Conservation (phyloP, 2,329 filamentous ascomycete genomes). For the Zymoseptoria brevis region DNA sequence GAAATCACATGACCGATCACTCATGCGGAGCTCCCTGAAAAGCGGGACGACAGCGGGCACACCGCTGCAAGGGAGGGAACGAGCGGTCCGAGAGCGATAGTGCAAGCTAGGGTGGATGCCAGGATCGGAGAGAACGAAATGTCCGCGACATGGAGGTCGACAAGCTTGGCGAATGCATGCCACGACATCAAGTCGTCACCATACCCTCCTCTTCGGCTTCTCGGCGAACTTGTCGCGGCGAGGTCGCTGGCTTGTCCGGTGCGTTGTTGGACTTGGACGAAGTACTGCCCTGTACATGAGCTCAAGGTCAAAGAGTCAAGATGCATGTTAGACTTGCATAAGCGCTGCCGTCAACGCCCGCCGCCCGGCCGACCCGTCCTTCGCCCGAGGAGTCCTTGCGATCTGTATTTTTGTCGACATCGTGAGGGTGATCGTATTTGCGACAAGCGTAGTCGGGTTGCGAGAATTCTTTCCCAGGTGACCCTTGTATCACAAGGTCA, state of each 20-base stretch:
- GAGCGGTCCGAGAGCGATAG: background rate
- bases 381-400: background rate
- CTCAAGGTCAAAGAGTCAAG: background rate
- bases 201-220: background rate
- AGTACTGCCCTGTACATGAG: background rate
- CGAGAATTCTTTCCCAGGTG: background rate
- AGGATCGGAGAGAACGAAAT: background rate
- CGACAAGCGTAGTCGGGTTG: background rate
- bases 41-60: background rate
- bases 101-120: background rate
- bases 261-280: background rate
- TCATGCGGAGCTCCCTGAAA: background rate
- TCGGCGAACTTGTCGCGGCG: background rate
- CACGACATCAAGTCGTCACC: background rate
- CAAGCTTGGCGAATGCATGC: background rate
- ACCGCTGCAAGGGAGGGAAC: background rate
- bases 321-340: background rate
- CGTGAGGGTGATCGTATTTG: background rate
- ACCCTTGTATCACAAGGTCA: background rate
- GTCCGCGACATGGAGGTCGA: background rate
- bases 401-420: background rate
- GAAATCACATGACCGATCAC: background rate
- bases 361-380: background rate
- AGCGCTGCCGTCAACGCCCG: background rate
- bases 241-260: background rate